These are phyloP conservation scores for Microbotryum violaceum DNA, from an alignment of 1,284 basidiomycete species.

Conservation along the genomic window DNA sequence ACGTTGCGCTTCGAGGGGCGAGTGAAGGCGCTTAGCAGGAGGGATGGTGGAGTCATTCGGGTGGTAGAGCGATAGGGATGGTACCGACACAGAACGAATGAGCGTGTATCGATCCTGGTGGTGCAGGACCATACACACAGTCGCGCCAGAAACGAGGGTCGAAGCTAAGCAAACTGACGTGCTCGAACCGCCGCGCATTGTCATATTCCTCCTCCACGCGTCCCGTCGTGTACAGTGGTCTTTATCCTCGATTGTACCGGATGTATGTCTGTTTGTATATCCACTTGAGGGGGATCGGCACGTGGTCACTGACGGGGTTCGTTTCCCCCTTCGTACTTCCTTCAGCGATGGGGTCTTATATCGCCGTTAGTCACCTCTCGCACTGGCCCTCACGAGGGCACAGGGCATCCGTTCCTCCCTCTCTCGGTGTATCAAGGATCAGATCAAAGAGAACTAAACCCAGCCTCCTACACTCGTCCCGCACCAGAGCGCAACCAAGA, in stretches of 20 bases:
- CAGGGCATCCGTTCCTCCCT: too few relatives aligned
- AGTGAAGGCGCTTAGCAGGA: too few relatives aligned
- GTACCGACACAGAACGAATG: too few relatives aligned
- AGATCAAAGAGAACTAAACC: too few relatives aligned
- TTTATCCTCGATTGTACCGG: constrained; percentile 85
- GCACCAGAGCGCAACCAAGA: constrained; percentile 64
- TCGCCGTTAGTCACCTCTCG: constrained; percentile 34
- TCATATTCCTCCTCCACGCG: background rate
- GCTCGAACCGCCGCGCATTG: background rate
- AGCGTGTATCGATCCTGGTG: too few relatives aligned
- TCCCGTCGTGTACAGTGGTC: constrained; percentile 49
- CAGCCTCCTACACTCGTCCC: background rate
- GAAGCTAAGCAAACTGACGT: background rate
- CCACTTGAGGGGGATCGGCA: too few relatives aligned
- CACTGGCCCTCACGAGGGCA: background rate
- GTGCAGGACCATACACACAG: too few relatives aligned
- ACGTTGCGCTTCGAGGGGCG: too few relatives aligned
- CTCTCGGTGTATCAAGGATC: too few relatives aligned
- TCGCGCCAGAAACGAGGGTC: background rate
- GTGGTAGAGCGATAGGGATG: too few relatives aligned
- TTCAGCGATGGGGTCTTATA: constrained; percentile 44
- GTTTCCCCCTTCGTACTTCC: background rate
- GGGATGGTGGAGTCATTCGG: too few relatives aligned
- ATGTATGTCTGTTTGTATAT: constrained; percentile 10
- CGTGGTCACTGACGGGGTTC: too few relatives aligned